These are phyloP conservation scores for Xylaria sp. DNA, from an alignment of 2,329 filamentous ascomycete species.

Conservation along the genomic window DNA sequence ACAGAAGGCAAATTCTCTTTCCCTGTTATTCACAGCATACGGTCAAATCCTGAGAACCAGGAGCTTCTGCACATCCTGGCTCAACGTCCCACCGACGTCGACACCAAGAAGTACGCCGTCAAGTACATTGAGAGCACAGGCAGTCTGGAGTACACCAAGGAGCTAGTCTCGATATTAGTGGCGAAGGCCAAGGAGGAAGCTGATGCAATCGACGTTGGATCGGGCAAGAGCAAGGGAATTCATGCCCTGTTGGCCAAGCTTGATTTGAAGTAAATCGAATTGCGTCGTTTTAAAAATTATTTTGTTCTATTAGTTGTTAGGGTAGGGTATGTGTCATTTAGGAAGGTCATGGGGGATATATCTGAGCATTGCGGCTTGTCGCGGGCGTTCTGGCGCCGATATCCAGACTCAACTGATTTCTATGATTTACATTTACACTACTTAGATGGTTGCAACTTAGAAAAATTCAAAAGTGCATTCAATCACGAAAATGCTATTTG, in stretches of 20 bases:
- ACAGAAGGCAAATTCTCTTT: constrained; percentile 98
- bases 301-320: constrained; percentile 9
- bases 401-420: constrained; percentile 22
- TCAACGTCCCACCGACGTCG: constrained; percentile 85
- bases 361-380: constrained; percentile 10
- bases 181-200: constrained; percentile 72
- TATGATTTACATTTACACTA: background rate
- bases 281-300: background rate
- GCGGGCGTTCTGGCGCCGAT: constrained; percentile 34
- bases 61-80: constrained; percentile 92
- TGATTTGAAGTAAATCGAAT: constrained; percentile 48
- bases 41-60: constrained; percentile 75
- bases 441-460: constrained; percentile 7
- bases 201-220: constrained; percentile 70
- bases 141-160: constrained; percentile 85
- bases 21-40: constrained; percentile 93
- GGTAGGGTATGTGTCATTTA: background rate
- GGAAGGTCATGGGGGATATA: constrained; percentile 11
- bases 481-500: too few species aligned
- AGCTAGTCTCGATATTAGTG: constrained; percentile 71
- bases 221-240: constrained; percentile 65
- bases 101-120: constrained; percentile 94
- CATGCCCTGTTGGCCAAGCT: constrained; percentile 76
- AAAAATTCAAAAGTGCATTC: background rate
- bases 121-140: constrained; percentile 90